Percentiles rank a stretch among this genome's conserved stretches.
Conservation (phyloP, 1,284 basidiomycete genomes). For the Inonotus hispidus region DNA sequence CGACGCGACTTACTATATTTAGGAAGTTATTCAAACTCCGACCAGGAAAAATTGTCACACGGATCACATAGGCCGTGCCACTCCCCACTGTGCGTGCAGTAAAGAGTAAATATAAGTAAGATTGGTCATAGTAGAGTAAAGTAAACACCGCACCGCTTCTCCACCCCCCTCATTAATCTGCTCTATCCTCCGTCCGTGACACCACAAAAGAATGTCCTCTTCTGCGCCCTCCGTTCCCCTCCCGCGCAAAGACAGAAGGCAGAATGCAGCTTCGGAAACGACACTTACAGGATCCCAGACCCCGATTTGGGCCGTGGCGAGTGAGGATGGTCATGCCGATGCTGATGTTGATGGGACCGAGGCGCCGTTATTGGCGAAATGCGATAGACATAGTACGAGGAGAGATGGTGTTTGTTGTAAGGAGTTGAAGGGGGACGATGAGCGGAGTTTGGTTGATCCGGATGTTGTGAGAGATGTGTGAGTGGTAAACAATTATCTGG, state of each 20-base stretch:
- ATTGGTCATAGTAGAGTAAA: no score
- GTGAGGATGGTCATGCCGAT: slow-evolving; percentile 25
- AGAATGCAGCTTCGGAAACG: slow-evolving; percentile 16
- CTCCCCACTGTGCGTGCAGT: no score
- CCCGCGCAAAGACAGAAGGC: slow-evolving; percentile 25
- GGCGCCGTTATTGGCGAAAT: slow-evolving; percentile 51
- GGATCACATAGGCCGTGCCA: no score
- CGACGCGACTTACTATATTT: no score
- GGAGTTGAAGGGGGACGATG: slow-evolving; percentile 71
- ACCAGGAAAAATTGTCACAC: no score
- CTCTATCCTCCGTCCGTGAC: not conserved
- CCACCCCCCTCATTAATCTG: not conserved
- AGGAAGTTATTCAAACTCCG: no score
- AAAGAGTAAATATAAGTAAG: no score
- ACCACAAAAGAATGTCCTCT: slow-evolving; percentile 19
- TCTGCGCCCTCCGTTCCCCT: slow-evolving; percentile 30
- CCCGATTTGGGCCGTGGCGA: slow-evolving; percentile 59
- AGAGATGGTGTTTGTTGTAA: slow-evolving; percentile 75
- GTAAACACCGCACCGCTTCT: not conserved
- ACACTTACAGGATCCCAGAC: slow-evolving; percentile 31
- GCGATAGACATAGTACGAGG: slow-evolving; percentile 45
- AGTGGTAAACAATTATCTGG: slow-evolving; percentile 26
- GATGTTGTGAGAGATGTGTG: slow-evolving; percentile 82
- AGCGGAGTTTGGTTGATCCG: slow-evolving; percentile 76
- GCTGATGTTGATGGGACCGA: slow-evolving; percentile 21